Evolutionary conservation across 345 rosid genomes (phyloP), one percentile per base, ranked within the genome.

Genomic region (Punica granatum): DNA sequence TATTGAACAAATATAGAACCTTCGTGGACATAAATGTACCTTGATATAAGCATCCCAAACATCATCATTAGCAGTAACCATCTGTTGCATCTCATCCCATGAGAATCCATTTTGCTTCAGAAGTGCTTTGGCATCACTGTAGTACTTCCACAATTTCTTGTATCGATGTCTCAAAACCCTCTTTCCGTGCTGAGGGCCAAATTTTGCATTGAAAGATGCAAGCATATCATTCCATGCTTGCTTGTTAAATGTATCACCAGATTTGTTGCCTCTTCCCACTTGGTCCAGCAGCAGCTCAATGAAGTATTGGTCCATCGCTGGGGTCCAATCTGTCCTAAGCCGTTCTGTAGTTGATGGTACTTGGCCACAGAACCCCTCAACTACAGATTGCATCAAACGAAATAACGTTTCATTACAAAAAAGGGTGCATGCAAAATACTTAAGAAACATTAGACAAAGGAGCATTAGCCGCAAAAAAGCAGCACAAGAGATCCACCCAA

Each of bases 141-240:
- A 87, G 72, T 92, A 87, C 70, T 89, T 92, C 66, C 69, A 84
- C 54, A 89, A 71, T 81, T 92, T 92, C 72, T 83, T 87, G 80
- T 78, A 81, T 37, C 93, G 83, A 71, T 89, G 92, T 73, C 92
- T 83, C 68, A 92, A 80, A 70, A 89, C 92, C 71, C 92, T 77
- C 78, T 92, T 92, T 62, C 84, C 92, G 82, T 87, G 81, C 28
- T 83, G 90, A 76, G 82, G 72, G 64, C 87, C 81, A 67, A 84
- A 87, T 70, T 77, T 87, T 72, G 78, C 81, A 79, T 84, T 89
- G 80, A 92, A 92, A 59, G 82, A 72, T 42, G 74, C 76, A 49
- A 92, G 85, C 93, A 92, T 92, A 51, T 89, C 92, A 3, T 77
- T 78, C 98, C 96, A 89, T 33, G 94, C 93, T 77, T 89, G 94